phyloP scores from a whole-genome alignment of 1,139 yeast species.

The Pichia sp. region DNA sequence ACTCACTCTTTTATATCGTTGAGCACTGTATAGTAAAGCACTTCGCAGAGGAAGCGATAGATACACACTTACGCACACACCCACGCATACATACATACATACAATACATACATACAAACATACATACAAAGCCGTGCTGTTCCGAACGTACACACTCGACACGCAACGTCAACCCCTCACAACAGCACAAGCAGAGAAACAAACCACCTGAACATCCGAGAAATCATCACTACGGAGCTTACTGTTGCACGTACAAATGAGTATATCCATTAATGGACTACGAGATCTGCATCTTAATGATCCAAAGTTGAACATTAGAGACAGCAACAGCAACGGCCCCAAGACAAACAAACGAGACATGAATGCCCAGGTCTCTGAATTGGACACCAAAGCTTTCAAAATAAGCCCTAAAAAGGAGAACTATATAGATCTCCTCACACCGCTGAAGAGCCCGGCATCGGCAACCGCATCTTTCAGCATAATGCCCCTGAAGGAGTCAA shows the following conservation, averaged over 20 bases:
- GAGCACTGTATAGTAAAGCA: not conserved
- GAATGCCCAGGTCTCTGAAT: not conserved
- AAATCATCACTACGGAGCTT: not conserved
- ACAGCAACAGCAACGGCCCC: not conserved
- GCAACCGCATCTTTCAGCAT: conserved; percentile 6
- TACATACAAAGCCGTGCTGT: not conserved
- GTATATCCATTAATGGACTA: not conserved
- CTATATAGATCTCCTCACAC: not conserved
- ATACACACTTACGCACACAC: no score
- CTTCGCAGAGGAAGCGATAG: no score
- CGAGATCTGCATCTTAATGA: conserved; percentile 7
- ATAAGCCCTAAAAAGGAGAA: conserved; percentile 9
- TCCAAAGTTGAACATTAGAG: conserved; percentile 4
- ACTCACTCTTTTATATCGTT: not conserved
- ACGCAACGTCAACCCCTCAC: not conserved
- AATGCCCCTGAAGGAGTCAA: not conserved
- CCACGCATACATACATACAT: not conserved
- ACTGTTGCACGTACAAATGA: not conserved
- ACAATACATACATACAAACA: not conserved
- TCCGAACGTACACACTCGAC: not conserved
- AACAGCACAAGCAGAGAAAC: not conserved
- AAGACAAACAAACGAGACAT: not conserved
- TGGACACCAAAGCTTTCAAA: conserved; percentile 7
- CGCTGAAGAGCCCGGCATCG: conserved; percentile 7
- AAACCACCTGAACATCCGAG: not conserved